phyloP scores from a whole-genome alignment of 1,284 basidiomycete species.

The Sanghuangporus weigelae region DNA sequence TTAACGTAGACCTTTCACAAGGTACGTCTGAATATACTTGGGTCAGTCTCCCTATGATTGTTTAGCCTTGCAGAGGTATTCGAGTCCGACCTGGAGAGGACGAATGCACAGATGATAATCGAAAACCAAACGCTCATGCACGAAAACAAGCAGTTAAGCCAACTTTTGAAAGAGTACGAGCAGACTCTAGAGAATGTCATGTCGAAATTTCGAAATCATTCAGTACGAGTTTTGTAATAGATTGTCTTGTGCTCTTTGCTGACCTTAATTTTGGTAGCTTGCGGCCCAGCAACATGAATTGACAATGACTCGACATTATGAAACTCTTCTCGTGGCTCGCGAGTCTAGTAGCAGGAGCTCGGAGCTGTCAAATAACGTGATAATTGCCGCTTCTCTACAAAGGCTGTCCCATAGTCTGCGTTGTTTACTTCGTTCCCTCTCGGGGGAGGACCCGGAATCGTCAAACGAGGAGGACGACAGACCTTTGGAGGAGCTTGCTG shows the following conservation, averaged over 20 bases:
- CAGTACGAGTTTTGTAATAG: slow-evolving; percentile 54
- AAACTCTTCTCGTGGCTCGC: slow-evolving; percentile 72
- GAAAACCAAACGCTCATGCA: slow-evolving; percentile 91
- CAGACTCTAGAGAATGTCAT: slow-evolving; percentile 93
- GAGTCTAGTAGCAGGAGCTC: slow-evolving; percentile 59
- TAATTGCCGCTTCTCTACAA: slow-evolving; percentile 52
- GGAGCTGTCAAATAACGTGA: slow-evolving; percentile 54
- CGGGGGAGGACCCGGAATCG: slow-evolving; percentile 54
- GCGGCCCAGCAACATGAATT: slow-evolving; percentile 92
- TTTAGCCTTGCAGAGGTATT: slow-evolving; percentile 70
- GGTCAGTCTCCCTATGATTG: neutral
- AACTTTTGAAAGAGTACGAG: slow-evolving; percentile 92
- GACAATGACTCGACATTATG: slow-evolving; percentile 88
- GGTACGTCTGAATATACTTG: slow-evolving; percentile 38
- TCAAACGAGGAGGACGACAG: slow-evolving; percentile 24
- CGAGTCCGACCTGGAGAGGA: slow-evolving; percentile 87
- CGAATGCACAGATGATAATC: slow-evolving; percentile 85
- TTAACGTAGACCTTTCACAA: slow-evolving; percentile 92
- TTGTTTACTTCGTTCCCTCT: slow-evolving; percentile 64
- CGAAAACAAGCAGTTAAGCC: slow-evolving; percentile 91
- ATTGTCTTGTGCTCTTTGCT: neutral
- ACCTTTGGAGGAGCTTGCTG: slow-evolving; percentile 32
- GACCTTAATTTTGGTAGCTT: slow-evolving; percentile 39
- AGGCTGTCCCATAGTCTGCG: slow-evolving; percentile 71
- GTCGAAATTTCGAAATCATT: slow-evolving; percentile 90